Conservation (phyloP, 176 grass and related monocot genomes). For the Eragrostis curvula region DNA sequence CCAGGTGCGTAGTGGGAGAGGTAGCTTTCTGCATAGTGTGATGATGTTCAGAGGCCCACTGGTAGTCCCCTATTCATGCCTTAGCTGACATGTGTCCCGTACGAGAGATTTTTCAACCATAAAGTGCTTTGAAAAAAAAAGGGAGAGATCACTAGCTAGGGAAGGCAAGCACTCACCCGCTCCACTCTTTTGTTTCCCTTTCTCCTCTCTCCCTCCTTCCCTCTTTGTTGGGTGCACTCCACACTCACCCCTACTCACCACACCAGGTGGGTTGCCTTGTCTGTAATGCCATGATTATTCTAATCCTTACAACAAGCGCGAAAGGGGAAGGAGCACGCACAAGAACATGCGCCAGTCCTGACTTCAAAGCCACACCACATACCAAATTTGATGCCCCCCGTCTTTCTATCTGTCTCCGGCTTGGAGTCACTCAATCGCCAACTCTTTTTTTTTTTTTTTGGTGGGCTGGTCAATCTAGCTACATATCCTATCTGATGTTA, state of each 20-base stretch:
- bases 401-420: neutral
- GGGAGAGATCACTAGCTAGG: conserved; percentile 8
- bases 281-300: neutral
- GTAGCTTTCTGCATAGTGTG: neutral
- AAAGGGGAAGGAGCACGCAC: conserved; percentile 23
- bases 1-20: neutral
- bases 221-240: conserved; percentile 50
- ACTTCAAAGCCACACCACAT: neutral
- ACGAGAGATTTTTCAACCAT: conserved; percentile 25
- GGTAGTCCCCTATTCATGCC: conserved; percentile 6
- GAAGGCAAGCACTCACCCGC: conserved; percentile 33
- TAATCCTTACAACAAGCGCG: neutral
- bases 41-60: neutral
- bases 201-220: neutral
- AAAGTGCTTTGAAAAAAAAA: conserved; percentile 45
- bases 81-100: conserved; percentile 24
- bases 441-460: neutral
- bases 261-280: conserved; percentile 20
- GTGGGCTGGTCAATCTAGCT: conserved; percentile 29
- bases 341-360: neutral
- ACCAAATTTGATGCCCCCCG: neutral
- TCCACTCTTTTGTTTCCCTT: neutral
- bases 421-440: neutral
- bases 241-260: conserved; percentile 34
- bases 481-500: no score